These are phyloP conservation scores for Mychonastes homosphaera DNA, from an alignment of 139 green algal species.

Conservation along the genomic window DNA sequence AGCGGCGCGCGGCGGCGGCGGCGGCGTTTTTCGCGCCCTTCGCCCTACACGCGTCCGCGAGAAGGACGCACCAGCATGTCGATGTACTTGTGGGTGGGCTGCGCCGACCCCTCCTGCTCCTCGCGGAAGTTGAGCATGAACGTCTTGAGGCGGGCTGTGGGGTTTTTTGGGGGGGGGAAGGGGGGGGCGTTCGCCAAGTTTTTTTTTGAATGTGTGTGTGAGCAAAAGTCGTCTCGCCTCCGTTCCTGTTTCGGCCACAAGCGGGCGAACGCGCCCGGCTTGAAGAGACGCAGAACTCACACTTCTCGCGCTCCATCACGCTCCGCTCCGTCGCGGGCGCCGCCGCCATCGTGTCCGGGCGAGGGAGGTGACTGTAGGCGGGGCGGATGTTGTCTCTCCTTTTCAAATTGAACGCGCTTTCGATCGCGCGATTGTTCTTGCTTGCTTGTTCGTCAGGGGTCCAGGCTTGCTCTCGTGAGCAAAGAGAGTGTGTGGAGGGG, in stretches of 20 bases:
- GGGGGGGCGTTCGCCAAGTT: not conserved
- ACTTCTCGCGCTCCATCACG: not conserved
- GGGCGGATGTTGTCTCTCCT: too few species aligned
- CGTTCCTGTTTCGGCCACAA: not conserved
- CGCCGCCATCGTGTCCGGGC: not conserved
- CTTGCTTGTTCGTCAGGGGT: too few species aligned
- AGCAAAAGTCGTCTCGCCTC: constrained; percentile 7
- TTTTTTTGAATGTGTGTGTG: not conserved
- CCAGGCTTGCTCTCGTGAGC: too few species aligned
- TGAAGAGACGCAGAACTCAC: not conserved
- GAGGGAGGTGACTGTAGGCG: too few species aligned
- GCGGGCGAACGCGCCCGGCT: not conserved
- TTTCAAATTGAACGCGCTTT: too few species aligned
- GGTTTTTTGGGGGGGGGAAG: not conserved
- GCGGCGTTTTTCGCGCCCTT: not conserved
- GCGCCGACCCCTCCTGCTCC: constrained; percentile 3
- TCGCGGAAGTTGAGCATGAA: not conserved
- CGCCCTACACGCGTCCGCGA: not conserved
- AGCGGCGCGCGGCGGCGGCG: not conserved
- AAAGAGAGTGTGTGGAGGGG: too few species aligned
- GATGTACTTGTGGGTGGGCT: constrained; percentile 19
- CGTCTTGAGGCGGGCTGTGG: constrained; percentile 7
- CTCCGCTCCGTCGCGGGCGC: constrained; percentile 3
- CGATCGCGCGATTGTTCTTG: too few species aligned
- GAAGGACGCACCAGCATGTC: constrained; percentile 6